Percentiles rank a stretch among this genome's conserved stretches.
phyloP scores from a whole-genome alignment of 2,329 filamentous ascomycete species.

The Apiospora arundinis region DNA sequence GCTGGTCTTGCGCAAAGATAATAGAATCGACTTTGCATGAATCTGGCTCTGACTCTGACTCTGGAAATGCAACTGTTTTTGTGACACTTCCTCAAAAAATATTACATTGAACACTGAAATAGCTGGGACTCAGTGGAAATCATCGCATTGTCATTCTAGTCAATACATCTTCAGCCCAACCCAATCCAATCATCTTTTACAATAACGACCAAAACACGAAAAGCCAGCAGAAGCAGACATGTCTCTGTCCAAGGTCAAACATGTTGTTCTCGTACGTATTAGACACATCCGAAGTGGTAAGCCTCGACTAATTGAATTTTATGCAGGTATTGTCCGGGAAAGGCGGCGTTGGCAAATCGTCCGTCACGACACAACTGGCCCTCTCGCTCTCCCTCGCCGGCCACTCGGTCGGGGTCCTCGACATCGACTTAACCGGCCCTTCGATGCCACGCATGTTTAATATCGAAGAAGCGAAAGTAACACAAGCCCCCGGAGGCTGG shows the following conservation, averaged over 20 bases:
- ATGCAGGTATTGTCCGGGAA: conserved; percentile 85
- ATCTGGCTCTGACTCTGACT: no score
- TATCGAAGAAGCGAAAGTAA: conserved; percentile 87
- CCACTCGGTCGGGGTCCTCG: conserved; percentile 90
- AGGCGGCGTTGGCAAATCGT: conserved; percentile 97
- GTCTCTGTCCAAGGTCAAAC: conserved; percentile 74
- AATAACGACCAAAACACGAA: not conserved
- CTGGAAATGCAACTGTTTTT: not conserved
- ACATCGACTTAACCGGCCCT: conserved; percentile 94
- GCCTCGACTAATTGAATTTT: not conserved
- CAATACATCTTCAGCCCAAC: not conserved
- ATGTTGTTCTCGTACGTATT: conserved; percentile 73
- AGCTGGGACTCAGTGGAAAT: not conserved
- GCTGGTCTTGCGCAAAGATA: not conserved
- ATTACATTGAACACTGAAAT: not conserved
- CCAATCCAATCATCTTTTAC: not conserved
- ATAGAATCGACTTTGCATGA: not conserved
- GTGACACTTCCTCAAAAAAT: not conserved
- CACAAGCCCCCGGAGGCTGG: conserved; percentile 91
- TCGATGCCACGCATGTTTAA: conserved; percentile 95
- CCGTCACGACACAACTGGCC: conserved; percentile 94
- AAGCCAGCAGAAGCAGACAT: conserved; percentile 45
- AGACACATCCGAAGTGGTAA: not conserved
- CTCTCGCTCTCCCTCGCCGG: conserved; percentile 86
- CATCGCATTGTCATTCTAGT: not conserved